Base-by-base conservation (phyloP, 495 filamentous ascomycete species). In the Hyphodiscus hymeniophilus region DNA sequence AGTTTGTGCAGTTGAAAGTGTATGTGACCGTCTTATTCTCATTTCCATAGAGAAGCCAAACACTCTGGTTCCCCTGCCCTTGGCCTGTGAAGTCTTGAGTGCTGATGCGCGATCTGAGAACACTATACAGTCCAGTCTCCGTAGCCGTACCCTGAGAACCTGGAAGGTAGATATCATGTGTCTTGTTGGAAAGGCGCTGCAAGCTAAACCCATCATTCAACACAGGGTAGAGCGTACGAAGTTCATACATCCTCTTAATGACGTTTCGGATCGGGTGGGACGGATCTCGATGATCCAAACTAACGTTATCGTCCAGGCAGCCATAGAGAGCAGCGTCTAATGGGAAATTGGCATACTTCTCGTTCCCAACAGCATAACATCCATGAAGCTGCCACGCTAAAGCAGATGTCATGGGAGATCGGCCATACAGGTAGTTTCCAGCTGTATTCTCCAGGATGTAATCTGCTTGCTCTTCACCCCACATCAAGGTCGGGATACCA, bases 401-500 rank as follows among this genome's bases (percentile, higher is more conserved):
- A 2, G 76, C 67, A 5, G 82, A 75, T 8, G 75, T 74, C 73
- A 87, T 84, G 0, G 83, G 65, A 56, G 80, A 76, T 42, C 83
- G 76, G 6, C 83, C 83, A 54, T 76, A 87, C 40, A 87, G 71
- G 59, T 87, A 87, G 54, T 87, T 84, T 42, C 63, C 57, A 15
- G 81, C 82, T 2, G 80, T 80, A 43, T 75, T 80, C 54, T 87
- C 83, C 7, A 87, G 58, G 1, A 80, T 65, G 41, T 87, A 85
- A 24, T 82, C 78, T 2, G 67, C 76, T 57, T 87, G 83, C 55
- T 87, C 83, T 55, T 87, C 83, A 33, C 83, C 83, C 72, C 79
- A 87, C 12, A 78, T 59, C 12, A 85, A 56, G 7, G 82, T 58
- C 1, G 83, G 83, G 23, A 82, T 78, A 4, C 83, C 83, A 0